A percentile compares a stretch with the other conserved stretches of the same genome.
These are phyloP conservation scores for Camellia sinensis DNA, from an alignment of 148 eudicot species.

Conservation along the genomic window DNA sequence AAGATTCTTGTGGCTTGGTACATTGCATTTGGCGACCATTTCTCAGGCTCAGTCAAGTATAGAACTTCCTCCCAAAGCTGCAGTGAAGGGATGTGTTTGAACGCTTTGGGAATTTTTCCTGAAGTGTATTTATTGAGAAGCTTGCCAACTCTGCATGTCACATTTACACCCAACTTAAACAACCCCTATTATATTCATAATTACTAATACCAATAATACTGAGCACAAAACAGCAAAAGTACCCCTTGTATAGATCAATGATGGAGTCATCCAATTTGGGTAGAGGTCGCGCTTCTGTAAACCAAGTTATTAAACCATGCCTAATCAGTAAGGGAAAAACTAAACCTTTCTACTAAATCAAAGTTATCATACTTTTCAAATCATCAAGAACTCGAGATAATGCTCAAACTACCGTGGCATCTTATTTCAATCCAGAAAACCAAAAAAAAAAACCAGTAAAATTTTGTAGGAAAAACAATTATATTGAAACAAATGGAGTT, in stretches of 20 bases:
- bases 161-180: not conserved
- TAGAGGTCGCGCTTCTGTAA: conserved; percentile 41
- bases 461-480: not conserved
- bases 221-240: conserved; percentile 20
- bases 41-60: conserved; percentile 87
- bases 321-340: conserved; percentile 7
- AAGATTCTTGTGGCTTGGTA: conserved; percentile 88
- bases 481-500: not conserved
- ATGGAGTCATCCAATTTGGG: conserved; percentile 62
- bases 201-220: not conserved
- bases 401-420: not conserved
- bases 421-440: not conserved
- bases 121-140: conserved; percentile 65
- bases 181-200: not conserved
- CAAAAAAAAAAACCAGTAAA: not conserved
- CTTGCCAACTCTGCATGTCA: conserved; percentile 66
- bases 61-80: conserved; percentile 80
- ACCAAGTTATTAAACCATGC: not conserved
- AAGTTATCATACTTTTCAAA: not conserved
- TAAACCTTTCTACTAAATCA: not conserved
- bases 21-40: conserved; percentile 88
- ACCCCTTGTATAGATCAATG: conserved; percentile 78
- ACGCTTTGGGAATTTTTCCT: conserved; percentile 83
- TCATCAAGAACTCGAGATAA: not conserved
- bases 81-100: conserved; percentile 63